Percentiles rank a stretch among this genome's conserved stretches.
These are phyloP conservation scores for Rubia yunnanensis DNA, from an alignment of 257 asterid genomes.

Conservation along the genomic window DNA sequence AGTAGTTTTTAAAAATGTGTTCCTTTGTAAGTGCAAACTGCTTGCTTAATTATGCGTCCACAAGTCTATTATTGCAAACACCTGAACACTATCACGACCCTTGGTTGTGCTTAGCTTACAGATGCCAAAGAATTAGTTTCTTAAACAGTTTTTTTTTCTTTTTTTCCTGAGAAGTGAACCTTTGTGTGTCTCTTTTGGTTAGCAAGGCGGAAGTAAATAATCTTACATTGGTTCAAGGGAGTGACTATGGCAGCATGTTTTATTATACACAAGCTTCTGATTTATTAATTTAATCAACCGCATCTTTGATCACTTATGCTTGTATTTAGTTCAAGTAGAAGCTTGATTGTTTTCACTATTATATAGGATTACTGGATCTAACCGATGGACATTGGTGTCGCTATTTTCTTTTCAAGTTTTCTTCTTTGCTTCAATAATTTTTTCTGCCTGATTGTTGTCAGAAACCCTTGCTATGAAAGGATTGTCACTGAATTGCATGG, in stretches of 20 bases:
- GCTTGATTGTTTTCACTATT: neutral
- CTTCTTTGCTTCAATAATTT: neutral
- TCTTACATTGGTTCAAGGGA: neutral
- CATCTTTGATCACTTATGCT: neutral
- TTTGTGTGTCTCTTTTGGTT: neutral
- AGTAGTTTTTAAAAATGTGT: neutral
- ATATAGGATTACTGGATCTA: neutral
- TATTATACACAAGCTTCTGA: neutral
- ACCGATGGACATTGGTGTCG: neutral
- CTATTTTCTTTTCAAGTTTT: conserved; percentile 2
- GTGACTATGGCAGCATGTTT: neutral
- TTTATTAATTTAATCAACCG: neutral
- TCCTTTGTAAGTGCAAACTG: neutral
- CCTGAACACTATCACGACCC: neutral
- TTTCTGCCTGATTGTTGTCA: conserved; percentile 26
- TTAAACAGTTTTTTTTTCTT: neutral
- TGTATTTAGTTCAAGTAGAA: neutral
- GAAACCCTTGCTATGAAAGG: conserved; percentile 99
- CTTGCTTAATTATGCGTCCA: neutral
- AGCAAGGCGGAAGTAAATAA: neutral
- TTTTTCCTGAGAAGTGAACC: neutral
- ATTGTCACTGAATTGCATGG: conserved; percentile 91
- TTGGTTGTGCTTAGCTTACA: neutral
- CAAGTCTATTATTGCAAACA: neutral
- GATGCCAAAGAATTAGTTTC: neutral